Evolutionary conservation across 805 yeast species (phyloP).

Genomic region (Ogataea glucozyma): DNA sequence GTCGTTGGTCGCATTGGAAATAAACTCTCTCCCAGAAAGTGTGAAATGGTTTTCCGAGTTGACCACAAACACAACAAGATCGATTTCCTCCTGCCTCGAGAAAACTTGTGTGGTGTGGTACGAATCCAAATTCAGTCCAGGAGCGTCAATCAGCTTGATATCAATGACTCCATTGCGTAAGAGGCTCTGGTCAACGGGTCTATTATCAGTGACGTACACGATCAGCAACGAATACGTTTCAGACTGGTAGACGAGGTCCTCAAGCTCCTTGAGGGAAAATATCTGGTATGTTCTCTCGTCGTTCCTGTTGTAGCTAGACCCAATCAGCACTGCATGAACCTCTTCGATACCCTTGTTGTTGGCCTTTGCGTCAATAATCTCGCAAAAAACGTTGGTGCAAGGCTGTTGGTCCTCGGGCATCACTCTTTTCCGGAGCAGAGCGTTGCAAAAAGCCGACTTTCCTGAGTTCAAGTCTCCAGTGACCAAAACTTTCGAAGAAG

Average conservation of each 20-base stretch:
- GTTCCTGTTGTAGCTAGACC: slow-evolving; percentile 47
- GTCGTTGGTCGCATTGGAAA: slow-evolving; percentile 85
- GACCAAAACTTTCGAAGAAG: slow-evolving; percentile 88
- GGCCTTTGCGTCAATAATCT: slow-evolving; percentile 80
- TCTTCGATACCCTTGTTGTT: slow-evolving; percentile 73
- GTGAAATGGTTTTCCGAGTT: slow-evolving; percentile 97
- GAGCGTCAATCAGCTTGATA: slow-evolving; percentile 92
- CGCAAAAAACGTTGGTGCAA: slow-evolving; percentile 94
- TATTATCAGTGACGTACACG: slow-evolving; percentile 76
- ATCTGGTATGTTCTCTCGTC: slow-evolving; percentile 69
- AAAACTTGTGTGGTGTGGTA: slow-evolving; percentile 93
- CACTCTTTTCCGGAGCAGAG: slow-evolving; percentile 71
- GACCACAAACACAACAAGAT: slow-evolving; percentile 92
- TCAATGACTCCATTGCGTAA: slow-evolving; percentile 89
- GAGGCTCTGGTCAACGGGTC: slow-evolving; percentile 67
- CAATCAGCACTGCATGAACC: slow-evolving; percentile 84
- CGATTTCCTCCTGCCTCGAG: slow-evolving; percentile 96
- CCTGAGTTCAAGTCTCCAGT: slow-evolving; percentile 98
- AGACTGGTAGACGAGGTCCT: slow-evolving; percentile 69
- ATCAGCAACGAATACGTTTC: slow-evolving; percentile 73
- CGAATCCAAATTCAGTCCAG: slow-evolving; percentile 92
- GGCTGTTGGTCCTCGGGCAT: slow-evolving; percentile 98
- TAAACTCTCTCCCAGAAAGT: slow-evolving; percentile 89
- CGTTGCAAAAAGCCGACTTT: slow-evolving; percentile 93
- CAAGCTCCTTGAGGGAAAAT: slow-evolving; percentile 55